A percentile compares a stretch with the other conserved stretches of the same genome.
Conservation (phyloP, 495 filamentous ascomycete genomes). For the Lentithecium fluviatile region DNA sequence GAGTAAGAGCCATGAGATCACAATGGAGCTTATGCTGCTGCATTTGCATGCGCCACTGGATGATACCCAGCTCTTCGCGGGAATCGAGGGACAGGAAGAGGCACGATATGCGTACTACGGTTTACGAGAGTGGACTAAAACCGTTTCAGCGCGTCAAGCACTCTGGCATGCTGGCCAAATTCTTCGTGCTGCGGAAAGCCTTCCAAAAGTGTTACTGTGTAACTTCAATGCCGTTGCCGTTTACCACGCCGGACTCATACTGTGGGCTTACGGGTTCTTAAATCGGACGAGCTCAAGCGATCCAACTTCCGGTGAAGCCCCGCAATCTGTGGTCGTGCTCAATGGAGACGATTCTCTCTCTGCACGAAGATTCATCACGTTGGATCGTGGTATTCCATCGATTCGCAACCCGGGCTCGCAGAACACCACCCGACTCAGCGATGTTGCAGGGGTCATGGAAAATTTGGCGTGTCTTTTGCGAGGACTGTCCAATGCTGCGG, state of each 20-base stretch:
- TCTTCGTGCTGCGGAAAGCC: constrained; percentile 52
- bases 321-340: constrained; percentile 44
- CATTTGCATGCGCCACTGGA: constrained; percentile 61
- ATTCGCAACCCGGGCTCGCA: constrained; percentile 39
- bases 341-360: constrained; percentile 50
- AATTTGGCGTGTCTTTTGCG: constrained; percentile 50
- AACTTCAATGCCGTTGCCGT: constrained; percentile 61
- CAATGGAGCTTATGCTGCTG: constrained; percentile 58
- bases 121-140: constrained; percentile 55
- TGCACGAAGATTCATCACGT: constrained; percentile 50
- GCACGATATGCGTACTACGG: constrained; percentile 54
- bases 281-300: constrained; percentile 26
- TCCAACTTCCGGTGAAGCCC: not conserved
- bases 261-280: constrained; percentile 60
- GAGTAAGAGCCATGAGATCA: constrained; percentile 44
- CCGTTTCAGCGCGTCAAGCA: constrained; percentile 53
- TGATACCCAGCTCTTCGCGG: constrained; percentile 64
- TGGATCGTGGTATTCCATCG: constrained; percentile 48
- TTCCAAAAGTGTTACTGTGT: constrained; percentile 50
- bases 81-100: constrained; percentile 62
- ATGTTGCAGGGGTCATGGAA: constrained; percentile 50
- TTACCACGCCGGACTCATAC: constrained; percentile 58
- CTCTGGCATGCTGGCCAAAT: constrained; percentile 65
- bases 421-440: constrained; percentile 38
- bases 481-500: constrained; percentile 45